Conservation (phyloP, 106 monocot species). For the Dendrobium chrysotoxum region DNA sequence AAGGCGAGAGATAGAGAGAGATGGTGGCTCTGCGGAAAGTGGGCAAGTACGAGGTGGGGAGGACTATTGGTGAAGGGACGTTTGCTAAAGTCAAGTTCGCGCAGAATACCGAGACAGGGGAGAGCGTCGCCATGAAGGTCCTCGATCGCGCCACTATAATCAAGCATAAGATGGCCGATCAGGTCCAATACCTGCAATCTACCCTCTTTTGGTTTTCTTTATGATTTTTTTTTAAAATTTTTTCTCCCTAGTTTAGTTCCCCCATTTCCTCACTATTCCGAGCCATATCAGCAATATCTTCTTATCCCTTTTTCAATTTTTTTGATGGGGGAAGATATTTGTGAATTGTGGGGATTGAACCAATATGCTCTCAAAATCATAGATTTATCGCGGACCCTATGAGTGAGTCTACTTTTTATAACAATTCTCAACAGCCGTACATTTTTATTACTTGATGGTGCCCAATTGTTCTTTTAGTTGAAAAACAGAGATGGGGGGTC, state of each 20-base stretch:
- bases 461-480: not conserved
- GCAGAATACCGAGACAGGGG: slow-evolving; percentile 73
- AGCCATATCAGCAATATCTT: not conserved
- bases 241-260: not conserved
- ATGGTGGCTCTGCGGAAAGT: slow-evolving; percentile 41
- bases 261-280: not conserved
- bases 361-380: not conserved
- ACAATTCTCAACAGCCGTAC: not conserved
- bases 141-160: slow-evolving; percentile 64
- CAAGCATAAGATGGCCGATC: slow-evolving; percentile 82
- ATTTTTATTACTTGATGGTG: not conserved
- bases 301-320: not conserved
- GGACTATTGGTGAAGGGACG: slow-evolving; percentile 77
- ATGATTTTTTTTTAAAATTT: not conserved
- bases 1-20: slow-evolving; percentile 8
- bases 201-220: not conserved
- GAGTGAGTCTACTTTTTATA: not conserved
- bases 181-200: slow-evolving; percentile 15
- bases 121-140: slow-evolving; percentile 81
- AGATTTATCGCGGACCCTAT: too few species aligned
- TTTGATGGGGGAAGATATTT: not conserved
- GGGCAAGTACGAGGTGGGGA: slow-evolving; percentile 75
- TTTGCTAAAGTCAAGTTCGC: slow-evolving; percentile 87
- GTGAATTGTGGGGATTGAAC: not conserved
- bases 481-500: not conserved